Evolutionary conservation across 2,329 filamentous ascomycete genomes (phyloP).

Genomic region (Colletotrichum sp.): DNA sequence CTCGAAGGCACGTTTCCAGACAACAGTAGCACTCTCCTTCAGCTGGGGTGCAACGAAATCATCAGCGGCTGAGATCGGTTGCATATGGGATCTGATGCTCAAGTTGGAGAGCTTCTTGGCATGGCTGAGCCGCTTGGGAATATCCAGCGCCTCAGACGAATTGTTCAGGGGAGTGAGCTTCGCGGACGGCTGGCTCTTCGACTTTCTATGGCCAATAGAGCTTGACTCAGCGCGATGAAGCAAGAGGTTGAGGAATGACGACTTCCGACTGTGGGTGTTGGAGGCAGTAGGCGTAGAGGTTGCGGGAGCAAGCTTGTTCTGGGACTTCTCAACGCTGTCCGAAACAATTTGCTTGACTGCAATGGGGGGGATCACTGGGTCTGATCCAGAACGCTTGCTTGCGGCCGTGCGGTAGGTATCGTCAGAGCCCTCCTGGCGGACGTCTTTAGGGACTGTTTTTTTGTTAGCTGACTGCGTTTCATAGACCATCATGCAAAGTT

Average conservation of each 20-base stretch:
- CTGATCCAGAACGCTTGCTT: constrained; percentile 6
- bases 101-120: constrained; percentile 22
- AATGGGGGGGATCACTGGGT: not conserved
- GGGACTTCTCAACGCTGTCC: not conserved
- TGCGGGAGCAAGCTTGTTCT: not conserved
- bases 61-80: not conserved
- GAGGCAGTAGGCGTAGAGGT: not conserved
- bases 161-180: not conserved
- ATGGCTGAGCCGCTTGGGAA: not conserved
- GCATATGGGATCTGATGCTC: constrained; percentile 21
- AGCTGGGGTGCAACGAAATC: constrained; percentile 16
- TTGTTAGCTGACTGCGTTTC: not conserved
- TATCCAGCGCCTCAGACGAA: not conserved
- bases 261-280: not conserved
- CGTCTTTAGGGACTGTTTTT: not conserved
- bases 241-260: constrained; percentile 4
- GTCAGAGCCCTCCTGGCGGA: constrained; percentile 22
- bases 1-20: constrained; percentile 32
- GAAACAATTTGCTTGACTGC: not conserved
- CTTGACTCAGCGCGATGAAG: not conserved
- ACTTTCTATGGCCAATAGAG: not conserved
- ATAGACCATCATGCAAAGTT: not conserved
- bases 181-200: constrained; percentile 4
- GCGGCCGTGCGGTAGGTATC: constrained; percentile 31
- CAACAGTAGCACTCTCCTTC: constrained; percentile 27